Evolutionary conservation across 2,329 filamentous ascomycete species (phyloP), one percentile per base, ranked within the genome.

Genomic region (Hypoxylon sp.): DNA sequence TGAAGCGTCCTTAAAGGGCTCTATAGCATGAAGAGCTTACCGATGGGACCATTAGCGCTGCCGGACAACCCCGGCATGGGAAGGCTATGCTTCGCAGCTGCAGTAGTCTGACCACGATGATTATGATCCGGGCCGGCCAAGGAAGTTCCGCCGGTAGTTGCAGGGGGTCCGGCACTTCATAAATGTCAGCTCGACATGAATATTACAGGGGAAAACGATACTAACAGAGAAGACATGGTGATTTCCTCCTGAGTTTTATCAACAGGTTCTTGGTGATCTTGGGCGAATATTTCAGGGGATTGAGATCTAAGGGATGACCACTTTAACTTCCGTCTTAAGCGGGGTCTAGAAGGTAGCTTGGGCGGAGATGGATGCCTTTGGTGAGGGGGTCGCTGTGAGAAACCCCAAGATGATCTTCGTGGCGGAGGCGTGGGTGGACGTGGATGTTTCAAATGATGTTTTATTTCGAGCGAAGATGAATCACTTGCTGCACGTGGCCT

Each of bases 61-160:
- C 75, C 75, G 10, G 75, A 76, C 17, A 76, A 66, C 28, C 75
- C 75, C 17, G 75, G 75, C 72, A 76, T 74, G 5, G 75, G 73
- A 1, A 76, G 72, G 30, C 66, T 49, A n/a, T 66, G 60, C 52
- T 69, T 68, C 10, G 57, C 58, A 11, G 63, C 43, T 34, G 67
- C 21, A n/a, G 51, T 36, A 41, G 55, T 23, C 10, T 59, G 55
- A 2, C 49, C 36, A 41, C n/a, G 52, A n/a, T 65, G 67, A 23
- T 60, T 43, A n/a, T 65, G 67, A 23, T 60, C 46, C 21, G 64
- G 55, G 21, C 65, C 69, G 59, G 65, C 45, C 17, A 68, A 43
- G 28, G 69, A 65, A 19, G 53, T 63, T 36, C 70, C 60, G 43
- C 69, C 52, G 9, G 58, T 67, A n/a, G 72, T 69, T 23, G 69